Evolutionary conservation across 805 yeast species (phyloP).

Genomic region (Monosporozyma aquatica): DNA sequence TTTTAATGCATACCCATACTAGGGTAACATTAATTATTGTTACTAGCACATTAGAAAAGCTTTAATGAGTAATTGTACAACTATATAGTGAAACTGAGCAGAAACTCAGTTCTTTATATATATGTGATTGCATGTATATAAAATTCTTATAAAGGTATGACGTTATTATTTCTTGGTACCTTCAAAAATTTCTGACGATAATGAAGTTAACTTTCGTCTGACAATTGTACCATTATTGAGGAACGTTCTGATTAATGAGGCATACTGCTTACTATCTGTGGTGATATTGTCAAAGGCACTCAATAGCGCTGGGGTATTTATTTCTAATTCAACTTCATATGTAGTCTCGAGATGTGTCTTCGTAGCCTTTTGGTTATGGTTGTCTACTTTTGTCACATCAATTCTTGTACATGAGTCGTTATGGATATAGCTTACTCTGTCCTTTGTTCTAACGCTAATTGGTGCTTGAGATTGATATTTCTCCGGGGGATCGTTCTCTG

Average conservation of each 20-base stretch:
- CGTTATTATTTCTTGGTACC: constrained; percentile 25
- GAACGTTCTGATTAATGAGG: constrained; percentile 48
- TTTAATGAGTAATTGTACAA: background rate
- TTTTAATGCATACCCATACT: too few species aligned
- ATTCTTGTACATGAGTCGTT: constrained; percentile 63
- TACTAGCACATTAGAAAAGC: background rate
- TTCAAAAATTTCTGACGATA: constrained; percentile 30
- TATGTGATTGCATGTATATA: background rate
- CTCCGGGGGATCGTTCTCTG: constrained; percentile 46
- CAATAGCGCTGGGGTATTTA: constrained; percentile 37
- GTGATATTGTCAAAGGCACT: constrained; percentile 34
- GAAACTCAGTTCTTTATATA: background rate
- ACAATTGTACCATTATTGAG: constrained; percentile 50
- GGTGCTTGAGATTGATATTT: constrained; percentile 46
- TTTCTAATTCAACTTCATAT: constrained; percentile 45
- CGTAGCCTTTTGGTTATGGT: constrained; percentile 20
- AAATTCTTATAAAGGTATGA: background rate
- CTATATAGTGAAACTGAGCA: background rate
- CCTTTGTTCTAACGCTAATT: constrained; percentile 54
- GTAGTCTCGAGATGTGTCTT: constrained; percentile 23
- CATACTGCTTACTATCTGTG: constrained; percentile 45
- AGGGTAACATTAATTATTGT: too few species aligned
- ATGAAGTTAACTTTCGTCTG: constrained; percentile 28
- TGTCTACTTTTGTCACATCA: constrained; percentile 56
- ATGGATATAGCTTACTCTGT: constrained; percentile 64